A percentile compares a stretch with the other conserved stretches of the same genome.
Conservation (phyloP, 2,329 filamentous ascomycete genomes). For the Alternaria arborescens region DNA sequence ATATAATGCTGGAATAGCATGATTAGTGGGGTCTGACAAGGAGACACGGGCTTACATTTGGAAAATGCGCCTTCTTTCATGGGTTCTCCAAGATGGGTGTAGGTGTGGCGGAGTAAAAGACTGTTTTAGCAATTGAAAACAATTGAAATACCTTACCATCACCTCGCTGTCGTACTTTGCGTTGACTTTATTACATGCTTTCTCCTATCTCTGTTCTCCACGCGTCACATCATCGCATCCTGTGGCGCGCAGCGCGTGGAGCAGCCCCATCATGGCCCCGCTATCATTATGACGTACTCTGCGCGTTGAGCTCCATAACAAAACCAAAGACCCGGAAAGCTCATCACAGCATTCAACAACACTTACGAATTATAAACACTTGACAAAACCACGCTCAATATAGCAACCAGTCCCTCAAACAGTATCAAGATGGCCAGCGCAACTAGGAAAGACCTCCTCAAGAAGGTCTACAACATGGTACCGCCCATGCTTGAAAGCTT, state of each 20-base stretch:
- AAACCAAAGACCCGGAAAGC: conserved; percentile 17
- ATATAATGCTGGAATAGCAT: conserved; percentile 25
- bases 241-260: conserved; percentile 30
- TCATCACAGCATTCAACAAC: conserved; percentile 15
- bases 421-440: conserved; percentile 57
- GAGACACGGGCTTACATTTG: conserved; percentile 7
- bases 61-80: conserved; percentile 5
- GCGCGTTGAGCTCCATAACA: conserved; percentile 19
- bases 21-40: conserved; percentile 6
- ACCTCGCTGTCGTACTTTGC: neutral
- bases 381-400: neutral
- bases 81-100: conserved; percentile 2
- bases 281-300: conserved; percentile 33
- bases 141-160: neutral
- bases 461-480: conserved; percentile 86
- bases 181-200: neutral
- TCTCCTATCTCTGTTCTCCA: neutral
- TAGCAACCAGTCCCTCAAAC: neutral
- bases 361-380: neutral
- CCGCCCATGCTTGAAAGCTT: conserved; percentile 95
- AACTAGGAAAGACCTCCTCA: conserved; percentile 76
- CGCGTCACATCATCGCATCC: conserved; percentile 9
- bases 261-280: conserved; percentile 17
- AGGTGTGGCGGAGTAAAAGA: conserved; percentile 16
- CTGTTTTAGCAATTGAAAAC: conserved; percentile 19